Evolutionary conservation across 257 asterid genomes (phyloP), one percentile per base, ranked within the genome.

Genomic region (Salvia rosmarinus): DNA sequence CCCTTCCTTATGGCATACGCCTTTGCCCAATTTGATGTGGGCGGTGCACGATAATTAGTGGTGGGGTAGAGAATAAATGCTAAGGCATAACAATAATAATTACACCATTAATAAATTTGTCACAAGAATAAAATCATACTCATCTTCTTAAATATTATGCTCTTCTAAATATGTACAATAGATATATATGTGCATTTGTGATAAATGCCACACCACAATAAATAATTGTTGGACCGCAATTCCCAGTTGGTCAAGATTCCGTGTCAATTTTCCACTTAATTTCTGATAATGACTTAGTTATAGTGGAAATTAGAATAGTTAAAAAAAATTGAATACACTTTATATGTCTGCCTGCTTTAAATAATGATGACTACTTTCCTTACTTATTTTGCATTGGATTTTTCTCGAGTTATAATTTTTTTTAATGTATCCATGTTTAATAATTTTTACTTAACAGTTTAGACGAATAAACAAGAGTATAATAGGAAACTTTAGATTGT

Each of bases 21-120:
- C 6, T 55, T 55, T 55, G 19, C 4, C 1, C 10, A n/a, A 25
- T 55, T 55, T 55, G 63, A 35, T 40, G 64, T 9, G 13, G 80
- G 64, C 49, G 80, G 73, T 77, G 77, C 77, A 77, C 70, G 12
- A 57, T 66, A 50, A 46, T 50, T 50, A 19, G 13, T 49, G 67
- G 78, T 66, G 77, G 77, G n/a, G 65, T 25, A 30, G 23, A 62
- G 80, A 64, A 76, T 70, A 69, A 50, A 75, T 75, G 75, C 75
- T 9, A 37, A 50, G 40, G 50, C 75, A 63, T 42, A 28, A 35
- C 39, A 23, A 50, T 20, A 51, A 54, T 32, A 35, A 35, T 9
- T 40, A 35, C 54, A 19, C 61, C 62, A 11, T 46, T 6, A 52
- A 62, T 39, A 25, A 20, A 54, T 34, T 34, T 7, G 17, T 5